A percentile compares a stretch with the other conserved stretches of the same genome.
Evolutionary conservation across 2,329 filamentous ascomycete genomes (phyloP).

Genomic region (Dryadomyces quercivorus): DNA sequence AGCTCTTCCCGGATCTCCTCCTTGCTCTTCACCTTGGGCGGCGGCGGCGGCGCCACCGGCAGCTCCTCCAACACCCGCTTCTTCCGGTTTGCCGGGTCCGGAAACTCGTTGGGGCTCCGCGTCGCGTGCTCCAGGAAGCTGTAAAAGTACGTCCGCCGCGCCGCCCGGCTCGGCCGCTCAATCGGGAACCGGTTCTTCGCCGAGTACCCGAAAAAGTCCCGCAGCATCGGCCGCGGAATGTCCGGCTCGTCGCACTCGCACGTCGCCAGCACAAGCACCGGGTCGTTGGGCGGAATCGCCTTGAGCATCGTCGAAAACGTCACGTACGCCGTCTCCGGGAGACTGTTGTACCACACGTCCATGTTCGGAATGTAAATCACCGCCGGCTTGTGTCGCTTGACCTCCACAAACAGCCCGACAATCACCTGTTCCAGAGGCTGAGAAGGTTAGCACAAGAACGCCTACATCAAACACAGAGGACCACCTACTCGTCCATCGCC

Average conservation of each 20-base stretch:
- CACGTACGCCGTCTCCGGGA: slow-evolving; percentile 54
- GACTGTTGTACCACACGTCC: slow-evolving; percentile 67
- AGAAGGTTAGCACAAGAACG: neutral
- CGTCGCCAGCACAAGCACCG: slow-evolving; percentile 77
- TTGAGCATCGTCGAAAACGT: slow-evolving; percentile 76
- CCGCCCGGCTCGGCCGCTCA: slow-evolving; percentile 46
- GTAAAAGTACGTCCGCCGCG: slow-evolving; percentile 70
- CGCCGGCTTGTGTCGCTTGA: slow-evolving; percentile 87
- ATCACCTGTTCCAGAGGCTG: slow-evolving; percentile 74
- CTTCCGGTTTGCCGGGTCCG: slow-evolving; percentile 75
- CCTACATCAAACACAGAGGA: neutral
- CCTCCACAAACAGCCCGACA: slow-evolving; percentile 81
- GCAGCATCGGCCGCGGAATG: slow-evolving; percentile 51
- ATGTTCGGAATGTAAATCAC: slow-evolving; percentile 91
- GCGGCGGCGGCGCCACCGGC: slow-evolving; percentile 59
- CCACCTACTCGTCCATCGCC: slow-evolving; percentile 62
- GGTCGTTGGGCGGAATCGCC: slow-evolving; percentile 79
- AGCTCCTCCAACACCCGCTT: slow-evolving; percentile 71
- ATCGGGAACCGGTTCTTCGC: slow-evolving; percentile 65
- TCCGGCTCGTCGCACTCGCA: slow-evolving; percentile 57
- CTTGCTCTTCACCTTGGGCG: slow-evolving; percentile 57
- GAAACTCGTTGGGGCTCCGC: slow-evolving; percentile 74
- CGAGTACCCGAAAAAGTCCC: slow-evolving; percentile 77
- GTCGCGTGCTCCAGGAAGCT: slow-evolving; percentile 67
- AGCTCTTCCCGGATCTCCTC: slow-evolving; percentile 71